Evolutionary conservation across 2,329 filamentous ascomycete species (phyloP), one percentile per base, ranked within the genome.

Genomic region (Alternaria ventricosa): DNA sequence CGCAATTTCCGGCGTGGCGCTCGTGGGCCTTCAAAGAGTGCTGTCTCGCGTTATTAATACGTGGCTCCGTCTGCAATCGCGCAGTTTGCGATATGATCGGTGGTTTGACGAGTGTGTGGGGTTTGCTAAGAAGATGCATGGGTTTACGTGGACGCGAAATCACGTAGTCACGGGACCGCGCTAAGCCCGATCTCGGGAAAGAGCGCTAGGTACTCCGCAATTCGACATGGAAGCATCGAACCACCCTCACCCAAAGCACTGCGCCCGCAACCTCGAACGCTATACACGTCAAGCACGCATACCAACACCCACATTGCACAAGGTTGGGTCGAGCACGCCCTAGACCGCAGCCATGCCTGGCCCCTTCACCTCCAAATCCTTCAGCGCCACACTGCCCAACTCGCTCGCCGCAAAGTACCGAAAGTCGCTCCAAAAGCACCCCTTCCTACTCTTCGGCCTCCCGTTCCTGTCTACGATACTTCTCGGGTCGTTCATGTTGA

Each of bases 391-490:
- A 78, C 72, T 78, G 25, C 74, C 78, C 43, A 89, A 89, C 80
- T 88, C 87, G 11, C 82, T 97, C 71, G 92, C 92, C 55, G 87
- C 90, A 61, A 85, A 85, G 66, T 99, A 99, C 84, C 92, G 96
- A 61, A 84, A 87, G 30, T 81, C 88, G 63, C 88, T 99, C 71
- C 85, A 88, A 62, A 90, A 87, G 75, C 93, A 92, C 73, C 96
- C 96, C 1, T 99, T 99, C 80, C 84, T 94, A 27, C 88, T 97
- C 67, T 99, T 99, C 78, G 96, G 96, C 3, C 86, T 99, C 5
- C 96, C 96, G 1, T 99, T 99, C 81, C 87, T 99, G 70, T 84
- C 88, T 60, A 90, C 97, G 62, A 97, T 99, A 76, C 88, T 99
- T 25, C 93, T 91, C 2, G 95, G 94, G 1, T 97, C 93, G 4